A percentile compares a stretch with the other conserved stretches of the same genome.
Evolutionary conservation across 2,329 filamentous ascomycete genomes (phyloP).

Genomic region (Botryotinia narcissicola): DNA sequence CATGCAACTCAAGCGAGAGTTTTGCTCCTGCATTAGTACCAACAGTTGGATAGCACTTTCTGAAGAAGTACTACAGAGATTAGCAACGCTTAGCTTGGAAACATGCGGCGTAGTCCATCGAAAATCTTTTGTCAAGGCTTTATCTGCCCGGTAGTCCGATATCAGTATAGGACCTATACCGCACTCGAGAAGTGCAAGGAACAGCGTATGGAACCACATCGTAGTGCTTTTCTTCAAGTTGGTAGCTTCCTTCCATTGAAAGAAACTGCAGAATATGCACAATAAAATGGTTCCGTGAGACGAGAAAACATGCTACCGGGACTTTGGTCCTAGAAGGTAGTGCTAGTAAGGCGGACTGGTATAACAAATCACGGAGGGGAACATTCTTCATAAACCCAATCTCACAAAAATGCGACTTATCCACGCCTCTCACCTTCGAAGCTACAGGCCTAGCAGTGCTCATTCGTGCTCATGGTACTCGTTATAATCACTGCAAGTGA

Average conservation of each 20-base stretch:
- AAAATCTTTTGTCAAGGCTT: no score
- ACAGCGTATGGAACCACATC: background rate
- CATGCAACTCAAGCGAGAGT: background rate
- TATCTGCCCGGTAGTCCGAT: background rate
- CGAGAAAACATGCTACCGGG: background rate
- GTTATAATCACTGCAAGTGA: background rate
- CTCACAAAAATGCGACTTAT: background rate
- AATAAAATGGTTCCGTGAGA: background rate
- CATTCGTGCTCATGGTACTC: background rate
- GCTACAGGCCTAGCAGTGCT: background rate
- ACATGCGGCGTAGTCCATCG: background rate
- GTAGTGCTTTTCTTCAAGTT: background rate
- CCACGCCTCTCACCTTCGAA: background rate
- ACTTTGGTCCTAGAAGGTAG: background rate
- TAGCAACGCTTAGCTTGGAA: background rate
- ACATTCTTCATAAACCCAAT: rapidly evolving
- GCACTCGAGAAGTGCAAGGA: background rate
- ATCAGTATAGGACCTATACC: background rate
- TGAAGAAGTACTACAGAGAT: background rate
- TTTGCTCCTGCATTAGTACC: background rate
- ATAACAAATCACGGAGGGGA: background rate
- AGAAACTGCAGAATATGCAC: background rate
- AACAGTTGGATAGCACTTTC: background rate
- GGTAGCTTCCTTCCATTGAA: background rate
- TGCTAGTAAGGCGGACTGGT: background rate